These are phyloP conservation scores for Ambispora gerdemannii DNA, from an alignment of 192 early-diverging fungal species.

Conservation along the genomic window DNA sequence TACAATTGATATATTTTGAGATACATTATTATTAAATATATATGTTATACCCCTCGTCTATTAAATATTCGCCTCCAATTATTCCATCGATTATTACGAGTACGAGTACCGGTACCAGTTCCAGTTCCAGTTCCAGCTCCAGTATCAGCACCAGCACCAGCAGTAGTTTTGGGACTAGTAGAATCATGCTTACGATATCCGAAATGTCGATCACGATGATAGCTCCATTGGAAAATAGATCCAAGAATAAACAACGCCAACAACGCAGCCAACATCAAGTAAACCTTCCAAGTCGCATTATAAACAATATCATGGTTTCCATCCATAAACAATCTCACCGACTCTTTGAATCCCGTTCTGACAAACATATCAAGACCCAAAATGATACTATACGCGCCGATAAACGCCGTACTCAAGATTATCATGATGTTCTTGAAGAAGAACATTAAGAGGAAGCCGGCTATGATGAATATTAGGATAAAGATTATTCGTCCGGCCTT, in stretches of 20 bases:
- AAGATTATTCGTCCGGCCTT: slow-evolving; percentile 67
- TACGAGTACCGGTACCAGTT: too few relatives aligned
- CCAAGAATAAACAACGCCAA: slow-evolving; percentile 63
- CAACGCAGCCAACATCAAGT: slow-evolving; percentile 69
- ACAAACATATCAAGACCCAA: slow-evolving; percentile 81
- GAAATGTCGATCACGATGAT: not conserved
- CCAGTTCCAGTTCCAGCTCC: too few relatives aligned
- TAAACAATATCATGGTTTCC: slow-evolving; percentile 40
- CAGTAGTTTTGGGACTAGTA: too few relatives aligned
- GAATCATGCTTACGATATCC: not conserved
- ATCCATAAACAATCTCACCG: slow-evolving; percentile 53
- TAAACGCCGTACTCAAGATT: slow-evolving; percentile 68
- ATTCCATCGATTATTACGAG: too few relatives aligned
- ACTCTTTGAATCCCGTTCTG: slow-evolving; percentile 67
- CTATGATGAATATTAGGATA: slow-evolving; percentile 58
- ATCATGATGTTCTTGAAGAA: slow-evolving; percentile 63
- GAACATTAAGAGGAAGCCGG: slow-evolving; percentile 62
- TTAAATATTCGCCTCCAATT: too few relatives aligned
- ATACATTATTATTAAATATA: too few relatives aligned
- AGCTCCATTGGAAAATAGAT: slow-evolving; percentile 55
- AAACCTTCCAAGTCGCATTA: slow-evolving; percentile 54
- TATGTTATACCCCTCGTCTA: too few relatives aligned
- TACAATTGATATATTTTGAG: too few relatives aligned
- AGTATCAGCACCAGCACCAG: too few relatives aligned
- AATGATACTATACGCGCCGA: slow-evolving; percentile 77